phyloP scores from a whole-genome alignment of 164 flowering plant species.

The Sedum album region DNA sequence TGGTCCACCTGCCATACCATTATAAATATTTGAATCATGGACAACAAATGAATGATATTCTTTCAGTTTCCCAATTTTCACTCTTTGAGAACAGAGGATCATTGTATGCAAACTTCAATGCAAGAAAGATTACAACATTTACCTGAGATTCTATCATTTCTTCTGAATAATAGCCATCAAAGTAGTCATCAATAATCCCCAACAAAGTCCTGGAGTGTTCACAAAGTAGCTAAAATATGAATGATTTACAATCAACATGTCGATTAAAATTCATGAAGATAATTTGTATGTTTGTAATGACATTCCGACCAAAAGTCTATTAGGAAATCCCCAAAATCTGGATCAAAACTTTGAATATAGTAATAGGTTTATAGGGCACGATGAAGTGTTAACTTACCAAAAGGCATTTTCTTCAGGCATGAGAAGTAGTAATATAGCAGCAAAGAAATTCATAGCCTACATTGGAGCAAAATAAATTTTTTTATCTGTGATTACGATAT shows the following conservation, averaged over 20 bases:
- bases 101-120: not conserved
- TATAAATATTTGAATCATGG: not conserved
- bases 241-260: not conserved
- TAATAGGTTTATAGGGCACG: not conserved
- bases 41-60: not conserved
- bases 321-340: not conserved
- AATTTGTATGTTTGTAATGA: not conserved
- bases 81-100: not conserved
- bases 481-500: not conserved
- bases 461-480: not conserved
- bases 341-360: not conserved
- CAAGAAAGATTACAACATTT: constrained; percentile 1
- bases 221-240: not conserved
- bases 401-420: constrained; percentile 99
- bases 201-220: constrained; percentile 56
- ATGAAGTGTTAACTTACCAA: constrained; percentile 47
- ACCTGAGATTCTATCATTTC: constrained; percentile 99
- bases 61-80: constrained; percentile 1
- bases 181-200: constrained; percentile 92
- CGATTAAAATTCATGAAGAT: not conserved
- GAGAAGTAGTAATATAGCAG: constrained; percentile 77
- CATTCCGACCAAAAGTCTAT: not conserved
- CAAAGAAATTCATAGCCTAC: constrained; percentile 99
- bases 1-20: constrained; percentile 72
- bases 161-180: constrained; percentile 94